Evolutionary conservation across 192 early-diverging fungal genomes (phyloP), one percentile per base, ranked within the genome.

Genomic region (Gigaspora rosea): DNA sequence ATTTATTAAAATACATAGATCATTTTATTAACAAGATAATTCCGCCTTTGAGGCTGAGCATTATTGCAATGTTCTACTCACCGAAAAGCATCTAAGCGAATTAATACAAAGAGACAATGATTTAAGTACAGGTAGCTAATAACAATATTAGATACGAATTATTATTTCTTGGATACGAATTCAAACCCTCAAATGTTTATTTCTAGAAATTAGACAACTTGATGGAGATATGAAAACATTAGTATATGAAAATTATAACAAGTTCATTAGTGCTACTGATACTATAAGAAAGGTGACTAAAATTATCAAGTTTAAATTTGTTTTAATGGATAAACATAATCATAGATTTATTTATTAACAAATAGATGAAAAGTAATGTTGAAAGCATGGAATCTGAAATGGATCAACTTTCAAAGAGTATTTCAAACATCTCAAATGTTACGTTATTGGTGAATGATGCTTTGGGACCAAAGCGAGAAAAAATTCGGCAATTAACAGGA

Each of bases 171-270:
- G 18, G 18, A 56, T 56, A 56, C 41, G 12, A 18, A 56, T 0
- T 56, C 12, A 56, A 4, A 18, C 12, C 2, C 12, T 56, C 18
- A 32, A 59, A 33, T 56, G 36, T 12, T 46, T 35, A 7, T 32
- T 36, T 18, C 57, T 47, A 85, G 93, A 94, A 68, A 91, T 95
- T 61, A 88, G 93, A 73, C 89, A 96, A 71, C 88, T 99, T 69
- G 95, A 99, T 80, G 94, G 95, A 12, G 93, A 96, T 56, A 95
- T 97, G 93, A 97, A 99, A 82, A 97, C 97, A 0, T 87, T 99
- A 57, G 96, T 99, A 5, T 99, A 99, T 80, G 95, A 97, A 85
- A 99, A 99, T 87, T 99, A 99, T 79, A 95, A 88, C 88, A 95
- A 96, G 86, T 97, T 99, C 78, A 95, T 97, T 63, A 92, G 90